These are phyloP conservation scores for Nepenthes mirabilis DNA, from an alignment of 148 eudicot species.

Conservation along the genomic window DNA sequence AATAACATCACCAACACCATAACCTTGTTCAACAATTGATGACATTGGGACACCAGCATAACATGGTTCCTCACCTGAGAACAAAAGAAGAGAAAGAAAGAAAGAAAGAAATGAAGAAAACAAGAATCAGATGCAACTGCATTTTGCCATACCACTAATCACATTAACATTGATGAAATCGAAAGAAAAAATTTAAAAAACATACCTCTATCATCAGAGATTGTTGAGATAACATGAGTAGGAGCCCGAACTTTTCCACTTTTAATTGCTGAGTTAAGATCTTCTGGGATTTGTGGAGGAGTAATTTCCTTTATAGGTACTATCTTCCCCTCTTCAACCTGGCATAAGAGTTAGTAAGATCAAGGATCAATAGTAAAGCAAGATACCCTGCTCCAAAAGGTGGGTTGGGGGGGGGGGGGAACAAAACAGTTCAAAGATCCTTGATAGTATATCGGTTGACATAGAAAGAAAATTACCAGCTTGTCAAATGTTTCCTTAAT, in stretches of 20 bases:
- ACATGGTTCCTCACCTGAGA: constrained; percentile 87
- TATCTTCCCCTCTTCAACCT: constrained; percentile 70
- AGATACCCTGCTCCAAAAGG: neutral
- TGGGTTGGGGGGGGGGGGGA: neutral
- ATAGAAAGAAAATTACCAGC: constrained; percentile 31
- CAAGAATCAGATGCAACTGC: constrained; percentile 1
- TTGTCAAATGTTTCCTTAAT: constrained; percentile 78
- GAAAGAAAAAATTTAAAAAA: constrained; percentile 1
- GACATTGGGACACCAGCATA: constrained; percentile 99
- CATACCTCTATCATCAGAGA: constrained; percentile 91
- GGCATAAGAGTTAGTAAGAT: constrained; percentile 2
- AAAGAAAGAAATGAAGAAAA: neutral
- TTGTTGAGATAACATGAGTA: constrained; percentile 94
- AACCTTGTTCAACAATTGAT: constrained; percentile 82
- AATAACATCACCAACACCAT: constrained; percentile 95
- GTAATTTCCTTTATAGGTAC: constrained; percentile 70
- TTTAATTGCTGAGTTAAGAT: constrained; percentile 77
- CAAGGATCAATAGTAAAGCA: neutral
- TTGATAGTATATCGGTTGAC: neutral
- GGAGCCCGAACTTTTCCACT: constrained; percentile 99
- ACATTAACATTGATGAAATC: neutral
- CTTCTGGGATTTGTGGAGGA: constrained; percentile 98
- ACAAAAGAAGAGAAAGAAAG: constrained; percentile 3
- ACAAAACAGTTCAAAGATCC: neutral
- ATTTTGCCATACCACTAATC: neutral